Evolutionary conservation across 2,329 filamentous ascomycete species (phyloP).

Genomic region (Cladobotryum protrusum): DNA sequence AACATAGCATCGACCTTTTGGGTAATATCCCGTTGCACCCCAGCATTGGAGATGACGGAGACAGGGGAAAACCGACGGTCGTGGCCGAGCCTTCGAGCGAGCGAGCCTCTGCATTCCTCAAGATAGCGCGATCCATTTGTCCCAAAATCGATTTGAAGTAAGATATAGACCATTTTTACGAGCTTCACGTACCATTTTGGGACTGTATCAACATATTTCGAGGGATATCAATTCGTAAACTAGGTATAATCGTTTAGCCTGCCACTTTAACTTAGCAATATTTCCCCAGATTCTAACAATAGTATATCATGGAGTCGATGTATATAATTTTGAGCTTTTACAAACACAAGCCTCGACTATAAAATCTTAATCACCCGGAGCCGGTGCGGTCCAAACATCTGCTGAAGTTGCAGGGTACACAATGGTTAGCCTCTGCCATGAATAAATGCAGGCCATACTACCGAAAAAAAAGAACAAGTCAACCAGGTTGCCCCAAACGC

Average conservation of each 20-base stretch:
- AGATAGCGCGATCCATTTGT: constrained; percentile 56
- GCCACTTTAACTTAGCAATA: constrained; percentile 12
- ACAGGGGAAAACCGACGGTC: constrained; percentile 82
- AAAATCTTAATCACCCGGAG: constrained; percentile 10
- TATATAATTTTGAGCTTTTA: background rate
- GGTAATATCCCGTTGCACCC: constrained; percentile 86
- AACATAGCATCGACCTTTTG: constrained; percentile 70
- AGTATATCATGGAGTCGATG: constrained; percentile 6
- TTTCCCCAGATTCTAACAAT: constrained; percentile 5
- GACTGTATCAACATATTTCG: background rate
- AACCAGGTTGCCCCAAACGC: constrained; percentile 17
- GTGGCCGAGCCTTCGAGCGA: constrained; percentile 75
- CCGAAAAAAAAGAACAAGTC: constrained; percentile 27
- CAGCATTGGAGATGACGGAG: constrained; percentile 79
- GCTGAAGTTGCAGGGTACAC: constrained; percentile 10
- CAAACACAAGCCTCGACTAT: background rate
- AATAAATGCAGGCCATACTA: constrained; percentile 29
- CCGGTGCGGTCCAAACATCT: constrained; percentile 11
- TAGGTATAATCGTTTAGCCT: constrained; percentile 11
- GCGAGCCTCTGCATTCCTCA: constrained; percentile 64
- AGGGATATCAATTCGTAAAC: background rate
- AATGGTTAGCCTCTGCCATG: constrained; percentile 39
- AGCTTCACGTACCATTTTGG: background rate
- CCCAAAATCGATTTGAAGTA: constrained; percentile 34
- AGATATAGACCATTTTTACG: background rate